These are phyloP conservation scores for Acer yangbiense DNA, from an alignment of 345 rosid genomes.

Conservation along the genomic window DNA sequence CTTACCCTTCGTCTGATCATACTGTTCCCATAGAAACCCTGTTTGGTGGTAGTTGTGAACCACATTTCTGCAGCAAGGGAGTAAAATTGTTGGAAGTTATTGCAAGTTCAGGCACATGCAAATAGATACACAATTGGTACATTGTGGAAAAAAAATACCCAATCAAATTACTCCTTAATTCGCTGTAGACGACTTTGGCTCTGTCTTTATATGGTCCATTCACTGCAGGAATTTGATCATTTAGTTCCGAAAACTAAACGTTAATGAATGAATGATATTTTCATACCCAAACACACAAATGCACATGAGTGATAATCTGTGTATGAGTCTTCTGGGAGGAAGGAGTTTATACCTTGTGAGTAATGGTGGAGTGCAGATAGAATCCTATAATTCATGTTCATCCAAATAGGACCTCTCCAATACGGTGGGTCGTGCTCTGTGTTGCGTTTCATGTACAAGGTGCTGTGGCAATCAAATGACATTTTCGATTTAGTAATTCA, in stretches of 20 bases:
- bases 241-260: background rate
- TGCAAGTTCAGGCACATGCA: background rate
- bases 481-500: background rate
- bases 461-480: constrained; percentile 40
- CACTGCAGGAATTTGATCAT: constrained; percentile 43
- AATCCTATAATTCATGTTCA: constrained; percentile 90
- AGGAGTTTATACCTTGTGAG: constrained; percentile 52
- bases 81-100: constrained; percentile 6
- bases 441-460: constrained; percentile 89
- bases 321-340: background rate
- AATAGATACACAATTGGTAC: background rate
- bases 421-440: constrained; percentile 90
- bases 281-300: background rate
- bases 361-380: constrained; percentile 85
- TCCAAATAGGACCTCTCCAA: constrained; percentile 97
- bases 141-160: constrained; percentile 38
- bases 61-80: constrained; percentile 59
- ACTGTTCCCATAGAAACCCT: constrained; percentile 93
- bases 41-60: constrained; percentile 70
- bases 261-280: background rate
- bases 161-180: constrained; percentile 70
- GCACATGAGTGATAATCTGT: background rate
- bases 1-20: constrained; percentile 72
- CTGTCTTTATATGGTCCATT: constrained; percentile 72
- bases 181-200: constrained; percentile 60